phyloP scores from a whole-genome alignment of 768 basidiomycete species.

The Lactarius vividus region DNA sequence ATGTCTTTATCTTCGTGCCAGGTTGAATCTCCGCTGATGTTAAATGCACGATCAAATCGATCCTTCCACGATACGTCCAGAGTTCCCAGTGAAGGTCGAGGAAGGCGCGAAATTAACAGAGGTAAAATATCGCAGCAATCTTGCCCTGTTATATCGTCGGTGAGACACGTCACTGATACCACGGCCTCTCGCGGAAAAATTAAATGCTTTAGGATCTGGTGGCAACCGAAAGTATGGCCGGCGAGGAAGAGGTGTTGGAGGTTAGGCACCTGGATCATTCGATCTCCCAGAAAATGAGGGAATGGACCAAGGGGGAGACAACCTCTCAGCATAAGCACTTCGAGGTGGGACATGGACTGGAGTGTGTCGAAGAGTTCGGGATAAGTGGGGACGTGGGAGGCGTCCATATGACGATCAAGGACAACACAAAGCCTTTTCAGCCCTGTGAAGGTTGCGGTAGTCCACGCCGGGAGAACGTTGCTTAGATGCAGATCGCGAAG shows the following conservation, averaged over 20 bases:
- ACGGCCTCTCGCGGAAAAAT: conserved; percentile 5
- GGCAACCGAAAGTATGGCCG: conserved; percentile 8
- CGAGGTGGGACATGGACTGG: conserved; percentile 10
- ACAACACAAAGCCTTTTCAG: conserved; percentile 5
- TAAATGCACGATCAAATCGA: conserved; percentile 14
- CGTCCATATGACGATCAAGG: conserved; percentile 3
- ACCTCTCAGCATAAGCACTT: neutral
- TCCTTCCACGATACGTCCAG: conserved; percentile 19
- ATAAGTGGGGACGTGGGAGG: conserved; percentile 8
- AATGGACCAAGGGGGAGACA: conserved; percentile 12
- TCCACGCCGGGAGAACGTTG: conserved; percentile 11
- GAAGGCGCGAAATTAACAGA: conserved; percentile 13
- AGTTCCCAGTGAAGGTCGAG: conserved; percentile 18
- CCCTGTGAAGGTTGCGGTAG: neutral
- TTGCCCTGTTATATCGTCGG: conserved; percentile 16
- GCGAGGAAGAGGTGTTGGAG: conserved; percentile 10
- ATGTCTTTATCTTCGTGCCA: conserved; percentile 5
- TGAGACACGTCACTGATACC: conserved; percentile 4
- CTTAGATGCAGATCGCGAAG: conserved; percentile 5
- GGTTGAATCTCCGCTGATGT: conserved; percentile 13
- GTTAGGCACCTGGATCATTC: conserved; percentile 3
- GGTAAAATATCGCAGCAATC: conserved; percentile 21
- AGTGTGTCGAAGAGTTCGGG: conserved; percentile 13
- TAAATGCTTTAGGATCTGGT: conserved; percentile 9
- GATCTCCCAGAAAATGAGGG: neutral